Conservation (phyloP, 371 early-diverging fungal genomes). For the Apophysomyces trapeziformis region DNA sequence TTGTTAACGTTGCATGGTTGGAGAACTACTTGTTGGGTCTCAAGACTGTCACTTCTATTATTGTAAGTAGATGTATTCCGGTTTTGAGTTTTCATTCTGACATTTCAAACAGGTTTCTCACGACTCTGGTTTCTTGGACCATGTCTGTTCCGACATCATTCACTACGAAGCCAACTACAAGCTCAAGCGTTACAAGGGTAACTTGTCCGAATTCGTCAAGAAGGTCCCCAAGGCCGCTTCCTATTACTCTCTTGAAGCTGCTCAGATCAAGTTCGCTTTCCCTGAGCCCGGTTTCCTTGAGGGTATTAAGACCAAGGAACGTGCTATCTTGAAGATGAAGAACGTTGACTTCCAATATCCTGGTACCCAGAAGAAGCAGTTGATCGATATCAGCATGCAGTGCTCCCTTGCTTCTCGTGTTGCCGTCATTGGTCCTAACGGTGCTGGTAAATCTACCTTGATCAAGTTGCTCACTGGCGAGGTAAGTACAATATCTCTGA, state of each 20-base stretch:
- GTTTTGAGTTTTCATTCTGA: not conserved
- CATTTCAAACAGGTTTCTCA: conserved; percentile 63
- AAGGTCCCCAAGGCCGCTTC: conserved; percentile 77
- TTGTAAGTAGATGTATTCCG: conserved; percentile 38
- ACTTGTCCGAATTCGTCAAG: conserved; percentile 85
- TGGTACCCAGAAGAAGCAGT: conserved; percentile 54
- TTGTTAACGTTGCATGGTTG: conserved; percentile 80
- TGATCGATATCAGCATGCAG: conserved; percentile 64
- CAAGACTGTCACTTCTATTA: conserved; percentile 77
- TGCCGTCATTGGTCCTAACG: conserved; percentile 77
- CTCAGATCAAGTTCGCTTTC: conserved; percentile 63
- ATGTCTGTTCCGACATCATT: conserved; percentile 82
- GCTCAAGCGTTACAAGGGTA: conserved; percentile 82
- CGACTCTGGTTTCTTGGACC: conserved; percentile 89
- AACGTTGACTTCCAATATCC: conserved; percentile 73
- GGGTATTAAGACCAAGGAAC: conserved; percentile 77
- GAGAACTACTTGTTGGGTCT: conserved; percentile 77
- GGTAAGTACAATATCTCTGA: not conserved
- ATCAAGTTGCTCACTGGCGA: conserved; percentile 88
- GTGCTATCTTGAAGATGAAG: conserved; percentile 70
- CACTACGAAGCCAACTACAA: conserved; percentile 77
- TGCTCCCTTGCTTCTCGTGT: conserved; percentile 72
- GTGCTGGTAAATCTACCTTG: conserved; percentile 80
- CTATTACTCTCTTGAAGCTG: conserved; percentile 69
- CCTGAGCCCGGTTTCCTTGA: conserved; percentile 77